A percentile compares a stretch with the other conserved stretches of the same genome.
phyloP scores from a whole-genome alignment of 257 asterid genomes.

The Fraxinus cuspidata region DNA sequence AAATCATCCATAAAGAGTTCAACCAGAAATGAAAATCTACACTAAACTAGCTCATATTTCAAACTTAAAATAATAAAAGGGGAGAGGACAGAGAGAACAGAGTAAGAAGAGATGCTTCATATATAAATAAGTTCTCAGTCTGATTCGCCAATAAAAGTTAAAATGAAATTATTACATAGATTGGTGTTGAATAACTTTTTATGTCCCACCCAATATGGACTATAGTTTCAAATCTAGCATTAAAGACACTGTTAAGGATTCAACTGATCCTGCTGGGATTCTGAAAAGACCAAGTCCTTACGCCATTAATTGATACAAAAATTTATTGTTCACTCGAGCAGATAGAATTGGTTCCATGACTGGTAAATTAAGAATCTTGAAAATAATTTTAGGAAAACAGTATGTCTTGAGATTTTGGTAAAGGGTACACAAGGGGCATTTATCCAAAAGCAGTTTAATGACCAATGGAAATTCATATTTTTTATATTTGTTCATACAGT shows the following conservation, averaged over 20 bases:
- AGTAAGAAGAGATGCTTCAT: neutral
- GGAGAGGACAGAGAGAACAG: neutral
- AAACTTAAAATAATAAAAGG: neutral
- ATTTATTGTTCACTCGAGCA: conserved; percentile 6
- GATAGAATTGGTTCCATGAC: conserved; percentile 9
- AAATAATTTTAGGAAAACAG: neutral
- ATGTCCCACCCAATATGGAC: neutral
- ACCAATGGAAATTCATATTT: conserved; percentile 10
- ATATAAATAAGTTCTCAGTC: neutral
- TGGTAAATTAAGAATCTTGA: neutral
- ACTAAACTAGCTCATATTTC: neutral
- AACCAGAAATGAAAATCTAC: conserved; percentile 2
- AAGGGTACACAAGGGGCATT: neutral
- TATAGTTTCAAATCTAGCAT: neutral
- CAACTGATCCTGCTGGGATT: conserved; percentile 4
- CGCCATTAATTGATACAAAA: neutral
- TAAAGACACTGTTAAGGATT: neutral
- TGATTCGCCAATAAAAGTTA: neutral
- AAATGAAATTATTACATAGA: neutral
- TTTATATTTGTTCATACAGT: conserved; percentile 5
- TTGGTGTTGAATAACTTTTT: neutral
- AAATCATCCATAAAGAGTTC: conserved; percentile 24
- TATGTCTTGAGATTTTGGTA: conserved; percentile 1
- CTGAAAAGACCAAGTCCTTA: neutral
- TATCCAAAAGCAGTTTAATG: neutral